Base-by-base conservation (phyloP, 2,329 filamentous ascomycete species). In the Trichophaea hybrida region DNA sequence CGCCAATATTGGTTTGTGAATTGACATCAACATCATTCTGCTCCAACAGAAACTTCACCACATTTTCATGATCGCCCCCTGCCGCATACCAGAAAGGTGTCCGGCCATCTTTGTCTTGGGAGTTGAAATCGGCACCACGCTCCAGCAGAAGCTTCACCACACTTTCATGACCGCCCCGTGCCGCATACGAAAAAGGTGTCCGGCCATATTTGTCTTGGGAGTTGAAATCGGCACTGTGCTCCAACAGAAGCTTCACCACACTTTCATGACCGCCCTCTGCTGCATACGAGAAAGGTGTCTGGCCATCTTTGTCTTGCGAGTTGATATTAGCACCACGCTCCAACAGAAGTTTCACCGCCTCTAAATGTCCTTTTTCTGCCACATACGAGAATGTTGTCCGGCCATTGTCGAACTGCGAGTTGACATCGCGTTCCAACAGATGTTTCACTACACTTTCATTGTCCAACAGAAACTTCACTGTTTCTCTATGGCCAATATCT, bases 191-290 rank as follows among this genome's bases (percentile, higher is more conserved):
- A 12, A 64, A 57, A 2, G 62, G 62, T 4, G 57, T 62, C 37
- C 57, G 48, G 34, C 60, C 57, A 43, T 58, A 7, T 17, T 38
- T 55, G 31, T 55, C 53, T 15, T 43, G 33, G 5, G 17, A n/a
- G 46, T 49, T 49, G 17, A 49, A 6, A 49, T 49, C 17, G 10
- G 17, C 17, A 24, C 17, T 24, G 7, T 33, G 38, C 38, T 49
- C 56, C n/a, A 65, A 48, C n/a, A 65, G 63, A 12, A 56, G 32
- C 31, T 43, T 54, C 24, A 65, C 63, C 44, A 62, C 55, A 40
- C 10, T 34, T 15, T 52, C 58, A 51, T 33, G 35, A 24, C 59
- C 60, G 34, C 44, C 51, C 34, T 53, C 38, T 32, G 62, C 46
- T 6, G 62, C 62, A 48, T 58, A 59, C 44, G 51, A 62, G 4